These are phyloP conservation scores for Thelonectria rubi DNA, from an alignment of 2,329 filamentous ascomycete species.

Conservation along the genomic window DNA sequence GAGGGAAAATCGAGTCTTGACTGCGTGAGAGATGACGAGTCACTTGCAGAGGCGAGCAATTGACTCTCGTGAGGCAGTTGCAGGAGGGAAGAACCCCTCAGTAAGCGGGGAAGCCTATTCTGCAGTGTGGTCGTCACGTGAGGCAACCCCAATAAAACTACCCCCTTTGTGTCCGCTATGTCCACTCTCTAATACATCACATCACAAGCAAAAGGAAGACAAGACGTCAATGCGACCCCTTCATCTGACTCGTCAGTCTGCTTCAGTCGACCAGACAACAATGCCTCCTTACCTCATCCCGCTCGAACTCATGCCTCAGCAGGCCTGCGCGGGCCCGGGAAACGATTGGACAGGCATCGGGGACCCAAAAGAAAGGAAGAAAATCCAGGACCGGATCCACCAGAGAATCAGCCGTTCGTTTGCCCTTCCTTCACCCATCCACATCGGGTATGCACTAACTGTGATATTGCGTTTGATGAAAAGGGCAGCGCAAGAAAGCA, in stretches of 20 bases:
- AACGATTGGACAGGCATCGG: conserved; percentile 1
- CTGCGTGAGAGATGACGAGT: conserved; percentile 3
- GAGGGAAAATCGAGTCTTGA: conserved; percentile 5
- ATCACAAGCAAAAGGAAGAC: too few species aligned
- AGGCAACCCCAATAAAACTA: conserved; percentile 10
- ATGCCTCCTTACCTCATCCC: neutral
- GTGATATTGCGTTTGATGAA: neutral
- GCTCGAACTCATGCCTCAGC: neutral
- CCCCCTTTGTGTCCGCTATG: too few species aligned
- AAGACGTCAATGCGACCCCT: neutral
- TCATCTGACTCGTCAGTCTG: conserved; percentile 8
- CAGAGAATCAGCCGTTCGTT: neutral
- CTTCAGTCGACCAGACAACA: neutral
- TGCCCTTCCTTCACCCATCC: neutral
- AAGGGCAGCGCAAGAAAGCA: neutral
- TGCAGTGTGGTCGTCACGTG: conserved; percentile 10
- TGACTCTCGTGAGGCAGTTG: conserved; percentile 9
- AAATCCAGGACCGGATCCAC: conserved; percentile 1
- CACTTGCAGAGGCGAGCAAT: conserved; percentile 4
- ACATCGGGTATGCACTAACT: neutral
- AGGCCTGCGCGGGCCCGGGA: neutral
- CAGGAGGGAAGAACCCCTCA: conserved; percentile 4
- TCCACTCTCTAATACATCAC: too few species aligned
- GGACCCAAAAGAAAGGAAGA: conserved; percentile 6
- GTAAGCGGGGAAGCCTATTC: conserved; percentile 1